Evolutionary conservation across 129 eudicot genomes (phyloP), one percentile per base, ranked within the genome.

Genomic region (Flaveria sonorensis): DNA sequence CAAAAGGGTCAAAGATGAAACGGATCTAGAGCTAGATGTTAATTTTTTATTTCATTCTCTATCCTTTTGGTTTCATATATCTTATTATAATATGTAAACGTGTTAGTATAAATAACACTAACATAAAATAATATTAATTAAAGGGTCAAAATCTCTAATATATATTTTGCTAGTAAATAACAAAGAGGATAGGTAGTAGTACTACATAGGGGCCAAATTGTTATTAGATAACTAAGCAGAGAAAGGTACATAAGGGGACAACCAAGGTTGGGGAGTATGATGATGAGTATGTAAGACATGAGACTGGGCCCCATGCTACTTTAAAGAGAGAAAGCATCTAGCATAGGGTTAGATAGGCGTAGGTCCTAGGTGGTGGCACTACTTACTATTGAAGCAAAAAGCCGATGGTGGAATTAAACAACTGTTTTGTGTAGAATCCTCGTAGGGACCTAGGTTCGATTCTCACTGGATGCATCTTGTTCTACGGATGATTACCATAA

Each of bases 361-460:
- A 74, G 80, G 80, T 67, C 20, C 52, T 81, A 81, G 84, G 80
- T 81, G 80, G 84, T 81, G 84, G 80, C 76, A 74, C 76, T 81
- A 74, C 76, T 67, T 67, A 81, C 84, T 46, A 68, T 74, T 81
- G 16, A 67, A 81, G 80, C 84, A 81, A 81, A 74, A 74, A 74
- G 80, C 80, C 80, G 43, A 62, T 81, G 73, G 84, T 81, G 84
- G 71, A 30, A 56, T 74, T 73, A 74, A 81, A 74, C 76, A 81
- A 79, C 80, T 79, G 67, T 81, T 67, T 57, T 66, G 70, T 74
- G 67, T 68, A 65, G 56, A 65, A 56, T 53, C 64, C 79, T 26
- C 47, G 12, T 55, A 53, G 66, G 66, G 78, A 6, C 39, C 39
- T 0, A 5, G 1, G 39, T 32, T 32, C 39, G 39, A 32, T 32